A percentile compares a stretch with the other conserved stretches of the same genome.
These are phyloP conservation scores for Hemileccinum rubropunctum DNA, from an alignment of 768 basidiomycete species.

Conservation along the genomic window DNA sequence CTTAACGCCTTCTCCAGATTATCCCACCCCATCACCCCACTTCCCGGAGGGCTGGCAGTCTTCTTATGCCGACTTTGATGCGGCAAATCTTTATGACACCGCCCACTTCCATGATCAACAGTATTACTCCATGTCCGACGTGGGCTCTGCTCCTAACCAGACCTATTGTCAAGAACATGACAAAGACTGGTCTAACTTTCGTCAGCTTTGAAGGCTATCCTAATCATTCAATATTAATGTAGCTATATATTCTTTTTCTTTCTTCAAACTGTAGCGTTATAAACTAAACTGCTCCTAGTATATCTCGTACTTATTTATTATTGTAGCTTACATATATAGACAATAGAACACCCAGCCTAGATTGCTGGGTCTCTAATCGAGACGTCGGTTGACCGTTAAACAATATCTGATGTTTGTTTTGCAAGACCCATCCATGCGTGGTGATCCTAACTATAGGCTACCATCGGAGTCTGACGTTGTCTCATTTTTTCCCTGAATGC, in stretches of 20 bases:
- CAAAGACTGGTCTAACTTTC: not conserved
- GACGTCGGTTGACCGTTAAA: no score
- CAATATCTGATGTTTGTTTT: no score
- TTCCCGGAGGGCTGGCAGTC: not conserved
- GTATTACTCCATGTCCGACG: not conserved
- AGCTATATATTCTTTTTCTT: not conserved
- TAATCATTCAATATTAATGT: not conserved
- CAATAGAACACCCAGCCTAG: not conserved
- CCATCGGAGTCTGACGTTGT: no score
- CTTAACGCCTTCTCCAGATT: conserved; percentile 4
- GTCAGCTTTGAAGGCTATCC: not conserved
- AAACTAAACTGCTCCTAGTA: not conserved
- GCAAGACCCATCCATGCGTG: no score
- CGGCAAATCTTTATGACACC: not conserved
- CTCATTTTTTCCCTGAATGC: not conserved
- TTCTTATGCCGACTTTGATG: not conserved
- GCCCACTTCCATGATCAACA: conserved; percentile 3
- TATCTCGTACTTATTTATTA: not conserved
- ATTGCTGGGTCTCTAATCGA: not conserved
- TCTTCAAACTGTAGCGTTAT: conserved; percentile 2
- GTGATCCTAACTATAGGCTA: no score
- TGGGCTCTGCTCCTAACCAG: not conserved
- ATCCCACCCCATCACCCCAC: not conserved
- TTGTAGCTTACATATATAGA: not conserved
- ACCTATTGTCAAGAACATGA: not conserved